Evolutionary conservation across 371 early-diverging fungal genomes (phyloP).

Genomic region (Mucor velutinosus): DNA sequence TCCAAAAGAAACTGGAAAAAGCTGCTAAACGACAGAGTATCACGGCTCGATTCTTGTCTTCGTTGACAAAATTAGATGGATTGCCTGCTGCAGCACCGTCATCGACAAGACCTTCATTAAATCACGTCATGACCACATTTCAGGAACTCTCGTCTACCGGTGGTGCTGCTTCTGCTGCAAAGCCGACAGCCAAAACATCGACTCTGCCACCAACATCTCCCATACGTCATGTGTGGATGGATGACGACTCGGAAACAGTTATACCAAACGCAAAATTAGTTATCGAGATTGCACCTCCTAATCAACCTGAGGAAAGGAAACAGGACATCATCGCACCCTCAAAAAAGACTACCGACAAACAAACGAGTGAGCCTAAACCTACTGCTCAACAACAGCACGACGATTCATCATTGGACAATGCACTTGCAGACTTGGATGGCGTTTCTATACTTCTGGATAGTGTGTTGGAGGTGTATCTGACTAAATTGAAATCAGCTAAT

Average conservation of each 20-base stretch:
- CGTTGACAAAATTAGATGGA: constrained; percentile 10
- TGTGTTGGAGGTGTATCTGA: constrained; percentile 26
- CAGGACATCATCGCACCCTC: no score
- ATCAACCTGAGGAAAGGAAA: not conserved
- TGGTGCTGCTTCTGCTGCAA: not conserved
- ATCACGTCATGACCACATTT: constrained; percentile 23
- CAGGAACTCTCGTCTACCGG: not conserved
- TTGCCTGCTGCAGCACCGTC: not conserved
- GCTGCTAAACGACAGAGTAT: constrained; percentile 49
- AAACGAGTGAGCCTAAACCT: not conserved
- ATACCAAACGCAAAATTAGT: not conserved
- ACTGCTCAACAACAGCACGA: constrained; percentile 2
- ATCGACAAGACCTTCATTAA: constrained; percentile 16
- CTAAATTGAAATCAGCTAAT: constrained; percentile 1
- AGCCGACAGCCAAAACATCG: not conserved
- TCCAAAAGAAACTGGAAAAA: constrained; percentile 41
- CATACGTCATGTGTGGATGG: not conserved
- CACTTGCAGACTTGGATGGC: constrained; percentile 37
- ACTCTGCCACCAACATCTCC: not conserved
- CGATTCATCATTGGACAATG: constrained; percentile 12
- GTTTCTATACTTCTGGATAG: constrained; percentile 34
- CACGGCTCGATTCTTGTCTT: constrained; percentile 43
- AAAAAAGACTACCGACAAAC: no score
- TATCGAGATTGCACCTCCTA: constrained; percentile 9
- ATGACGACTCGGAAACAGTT: not conserved